Evolutionary conservation across 179 eudicot species (phyloP).

Genomic region (Beta lomatogona): DNA sequence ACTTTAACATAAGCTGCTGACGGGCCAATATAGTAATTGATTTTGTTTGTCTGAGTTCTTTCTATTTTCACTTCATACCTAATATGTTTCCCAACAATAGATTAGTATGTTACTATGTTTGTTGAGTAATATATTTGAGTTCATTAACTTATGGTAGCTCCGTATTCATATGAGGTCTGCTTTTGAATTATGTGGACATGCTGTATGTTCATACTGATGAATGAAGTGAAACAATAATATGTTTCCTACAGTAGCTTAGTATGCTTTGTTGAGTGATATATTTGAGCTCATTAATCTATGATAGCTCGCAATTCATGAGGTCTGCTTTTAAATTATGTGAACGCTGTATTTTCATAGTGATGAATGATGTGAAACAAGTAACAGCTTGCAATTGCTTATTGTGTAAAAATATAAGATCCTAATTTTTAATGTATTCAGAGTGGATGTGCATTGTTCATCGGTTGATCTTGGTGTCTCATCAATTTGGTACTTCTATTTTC

Average conservation of each 20-base stretch:
- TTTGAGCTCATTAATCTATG: not conserved
- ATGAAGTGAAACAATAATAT: not conserved
- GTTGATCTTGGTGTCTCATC: not conserved
- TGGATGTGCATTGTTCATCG: not conserved
- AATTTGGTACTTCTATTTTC: not conserved
- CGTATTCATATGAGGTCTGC: not conserved
- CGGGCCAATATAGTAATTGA: not conserved
- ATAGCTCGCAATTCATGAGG: not conserved
- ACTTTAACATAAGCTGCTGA: not conserved
- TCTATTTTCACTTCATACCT: not conserved
- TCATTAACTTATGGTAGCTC: not conserved
- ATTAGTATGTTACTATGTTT: not conserved
- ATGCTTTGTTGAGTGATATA: not conserved
- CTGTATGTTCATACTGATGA: not conserved
- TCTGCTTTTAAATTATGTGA: not conserved
- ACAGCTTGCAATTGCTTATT: not conserved
- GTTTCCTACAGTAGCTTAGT: not conserved
- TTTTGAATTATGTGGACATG: not conserved
- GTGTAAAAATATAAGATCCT: not conserved
- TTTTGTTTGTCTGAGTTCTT: constrained; percentile 1
- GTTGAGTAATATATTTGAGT: not conserved
- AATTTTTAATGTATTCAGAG: not conserved
- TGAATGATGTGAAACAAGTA: not conserved
- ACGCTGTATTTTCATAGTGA: not conserved
- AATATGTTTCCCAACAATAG: not conserved